Evolutionary conservation across 768 basidiomycete genomes (phyloP).

Genomic region (Flagelloscypha sp.): DNA sequence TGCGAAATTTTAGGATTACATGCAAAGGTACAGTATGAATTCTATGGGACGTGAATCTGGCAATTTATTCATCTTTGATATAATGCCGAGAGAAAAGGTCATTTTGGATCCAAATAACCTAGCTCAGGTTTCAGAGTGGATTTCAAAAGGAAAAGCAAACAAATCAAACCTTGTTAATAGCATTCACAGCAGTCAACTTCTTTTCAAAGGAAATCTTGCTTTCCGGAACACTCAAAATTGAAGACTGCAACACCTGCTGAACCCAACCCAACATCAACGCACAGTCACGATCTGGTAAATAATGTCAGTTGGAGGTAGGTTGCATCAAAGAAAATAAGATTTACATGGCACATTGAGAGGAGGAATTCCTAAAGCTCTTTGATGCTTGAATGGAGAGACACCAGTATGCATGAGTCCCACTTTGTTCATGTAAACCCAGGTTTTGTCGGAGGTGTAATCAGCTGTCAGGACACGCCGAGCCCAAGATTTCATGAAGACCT

Average conservation of each 20-base stretch:
- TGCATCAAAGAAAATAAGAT: slow-evolving; percentile 6
- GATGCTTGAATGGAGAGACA: slow-evolving; percentile 32
- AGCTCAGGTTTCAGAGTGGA: background rate
- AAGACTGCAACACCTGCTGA: slow-evolving; percentile 34
- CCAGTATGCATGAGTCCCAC: slow-evolving; percentile 46
- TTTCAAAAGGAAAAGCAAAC: background rate
- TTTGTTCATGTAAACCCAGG: slow-evolving; percentile 38
- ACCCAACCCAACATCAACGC: slow-evolving; percentile 36
- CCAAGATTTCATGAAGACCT: slow-evolving; percentile 29
- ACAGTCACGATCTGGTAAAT: slow-evolving; percentile 29
- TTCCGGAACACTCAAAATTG: slow-evolving; percentile 32
- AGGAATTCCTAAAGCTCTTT: slow-evolving; percentile 21
- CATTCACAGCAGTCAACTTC: slow-evolving; percentile 33
- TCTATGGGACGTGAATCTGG: too few relatives aligned
- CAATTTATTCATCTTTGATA: slow-evolving; percentile 23
- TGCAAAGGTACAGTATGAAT: too few relatives aligned
- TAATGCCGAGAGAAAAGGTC: slow-evolving; percentile 39
- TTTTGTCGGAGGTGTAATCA: slow-evolving; percentile 32
- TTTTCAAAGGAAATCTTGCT: slow-evolving; percentile 22
- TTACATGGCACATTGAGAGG: slow-evolving; percentile 27
- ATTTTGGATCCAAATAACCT: slow-evolving; percentile 46
- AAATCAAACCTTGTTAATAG: slow-evolving; percentile 38
- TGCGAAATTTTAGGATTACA: too few relatives aligned
- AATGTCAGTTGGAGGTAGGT: slow-evolving; percentile 14
- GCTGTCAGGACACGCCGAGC: slow-evolving; percentile 28